Conservation (phyloP, 306 rosid species). For the Vigna hirtella region DNA sequence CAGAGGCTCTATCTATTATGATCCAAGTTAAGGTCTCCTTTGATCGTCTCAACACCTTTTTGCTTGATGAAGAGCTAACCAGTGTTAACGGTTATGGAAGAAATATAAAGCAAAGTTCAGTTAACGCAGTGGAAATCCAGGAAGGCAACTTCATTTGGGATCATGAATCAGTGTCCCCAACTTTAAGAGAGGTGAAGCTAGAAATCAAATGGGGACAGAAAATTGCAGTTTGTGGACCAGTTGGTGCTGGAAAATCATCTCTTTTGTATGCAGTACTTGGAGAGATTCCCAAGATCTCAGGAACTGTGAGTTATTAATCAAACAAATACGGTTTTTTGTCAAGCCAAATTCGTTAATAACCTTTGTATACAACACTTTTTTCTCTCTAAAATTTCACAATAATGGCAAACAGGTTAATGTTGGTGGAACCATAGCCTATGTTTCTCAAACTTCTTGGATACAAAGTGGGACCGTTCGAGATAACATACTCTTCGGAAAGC, state of each 20-base stretch:
- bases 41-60: conserved; percentile 25
- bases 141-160: conserved; percentile 17
- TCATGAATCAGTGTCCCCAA: conserved; percentile 1
- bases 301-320: conserved; percentile 13
- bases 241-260: conserved; percentile 20
- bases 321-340: not conserved
- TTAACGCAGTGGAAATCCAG: conserved; percentile 9
- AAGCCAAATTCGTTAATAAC: not conserved
- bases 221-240: conserved; percentile 18
- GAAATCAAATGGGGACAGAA: conserved; percentile 18
- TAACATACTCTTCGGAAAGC: conserved; percentile 11
- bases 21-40: conserved; percentile 29
- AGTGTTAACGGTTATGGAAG: not conserved
- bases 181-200: not conserved
- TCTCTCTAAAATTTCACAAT: not conserved
- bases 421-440: not conserved
- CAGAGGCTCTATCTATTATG: conserved; percentile 13
- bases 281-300: conserved; percentile 20
- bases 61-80: conserved; percentile 3
- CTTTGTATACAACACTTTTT: not conserved
- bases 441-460: conserved; percentile 26
- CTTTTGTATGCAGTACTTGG: conserved; percentile 19
- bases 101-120: not conserved
- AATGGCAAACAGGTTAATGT: conserved; percentile 1
- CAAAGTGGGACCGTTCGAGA: conserved; percentile 20